These are phyloP conservation scores for Talaromyces pinophilus DNA, from an alignment of 2,329 filamentous ascomycete species.

Conservation along the genomic window DNA sequence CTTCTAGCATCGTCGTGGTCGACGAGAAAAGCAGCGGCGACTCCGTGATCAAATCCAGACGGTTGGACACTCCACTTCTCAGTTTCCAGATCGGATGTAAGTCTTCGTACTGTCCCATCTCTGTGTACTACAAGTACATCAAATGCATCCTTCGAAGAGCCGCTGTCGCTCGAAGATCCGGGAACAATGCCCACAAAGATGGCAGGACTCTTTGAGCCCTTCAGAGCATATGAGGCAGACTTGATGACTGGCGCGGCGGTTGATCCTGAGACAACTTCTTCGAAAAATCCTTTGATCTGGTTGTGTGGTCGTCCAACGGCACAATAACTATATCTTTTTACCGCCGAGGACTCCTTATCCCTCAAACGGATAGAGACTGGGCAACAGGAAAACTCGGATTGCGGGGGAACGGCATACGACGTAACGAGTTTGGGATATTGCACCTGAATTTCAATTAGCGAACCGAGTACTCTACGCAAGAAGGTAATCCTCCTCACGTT, in stretches of 20 bases:
- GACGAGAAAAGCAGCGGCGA: conserved; percentile 42
- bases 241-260: conserved; percentile 40
- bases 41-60: conserved; percentile 35
- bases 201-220: conserved; percentile 40
- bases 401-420: conserved; percentile 63
- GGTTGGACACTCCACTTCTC: conserved; percentile 44
- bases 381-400: conserved; percentile 58
- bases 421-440: conserved; percentile 62
- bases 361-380: conserved; percentile 61
- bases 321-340: conserved; percentile 60
- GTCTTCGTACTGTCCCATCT: conserved; percentile 45
- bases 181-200: conserved; percentile 44
- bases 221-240: conserved; percentile 42
- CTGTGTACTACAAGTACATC: conserved; percentile 47
- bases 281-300: conserved; percentile 57
- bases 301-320: conserved; percentile 52
- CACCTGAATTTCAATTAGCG: conserved; percentile 45
- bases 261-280: conserved; percentile 44
- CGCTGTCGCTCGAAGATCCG: conserved; percentile 27
- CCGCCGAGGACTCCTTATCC: conserved; percentile 42
- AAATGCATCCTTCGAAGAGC: conserved; percentile 35
- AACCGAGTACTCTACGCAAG: not conserved
- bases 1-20: conserved; percentile 47
- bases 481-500: conserved; percentile 49
- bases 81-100: conserved; percentile 43